A percentile compares a stretch with the other conserved stretches of the same genome.
These are phyloP conservation scores for Neofusicoccum parvum DNA, from an alignment of 2,329 filamentous ascomycete genomes.

Conservation along the genomic window DNA sequence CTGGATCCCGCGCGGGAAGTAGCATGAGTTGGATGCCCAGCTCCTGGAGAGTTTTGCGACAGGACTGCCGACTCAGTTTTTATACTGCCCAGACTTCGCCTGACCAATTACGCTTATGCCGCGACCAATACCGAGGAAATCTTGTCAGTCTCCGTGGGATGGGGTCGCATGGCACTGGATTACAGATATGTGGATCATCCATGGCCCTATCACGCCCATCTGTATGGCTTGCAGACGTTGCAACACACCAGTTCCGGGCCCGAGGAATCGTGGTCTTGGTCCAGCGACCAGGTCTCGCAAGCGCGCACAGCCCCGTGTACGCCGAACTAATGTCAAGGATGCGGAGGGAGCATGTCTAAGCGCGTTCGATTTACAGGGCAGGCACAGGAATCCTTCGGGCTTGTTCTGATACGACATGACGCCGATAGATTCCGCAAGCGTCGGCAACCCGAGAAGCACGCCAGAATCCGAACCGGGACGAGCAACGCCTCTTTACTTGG, in stretches of 20 bases:
- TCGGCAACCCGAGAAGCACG: not conserved
- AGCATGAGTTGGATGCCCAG: not conserved
- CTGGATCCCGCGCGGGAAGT: not conserved
- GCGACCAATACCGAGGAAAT: not conserved
- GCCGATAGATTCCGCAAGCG: conserved; percentile 11
- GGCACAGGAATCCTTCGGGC: conserved; percentile 1
- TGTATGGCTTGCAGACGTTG: not conserved
- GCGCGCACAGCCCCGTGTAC: not conserved
- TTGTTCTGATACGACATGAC: not conserved
- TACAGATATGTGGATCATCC: not conserved
- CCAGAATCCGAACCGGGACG: conserved; percentile 8
- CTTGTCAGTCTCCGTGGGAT: not conserved
- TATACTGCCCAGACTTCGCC: not conserved
- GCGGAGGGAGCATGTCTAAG: not conserved
- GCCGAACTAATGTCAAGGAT: not conserved
- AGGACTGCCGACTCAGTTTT: not conserved
- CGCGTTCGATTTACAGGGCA: not conserved
- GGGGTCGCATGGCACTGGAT: not conserved
- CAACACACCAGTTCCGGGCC: not conserved
- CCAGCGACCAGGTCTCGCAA: not conserved
- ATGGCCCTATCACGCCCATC: no score
- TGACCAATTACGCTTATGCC: not conserved
- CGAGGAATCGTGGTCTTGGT: not conserved
- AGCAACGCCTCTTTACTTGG: conserved; percentile 16
- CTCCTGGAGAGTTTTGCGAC: no score